Conservation (phyloP, 2,329 filamentous ascomycete genomes). For the Calonectria honghensis region DNA sequence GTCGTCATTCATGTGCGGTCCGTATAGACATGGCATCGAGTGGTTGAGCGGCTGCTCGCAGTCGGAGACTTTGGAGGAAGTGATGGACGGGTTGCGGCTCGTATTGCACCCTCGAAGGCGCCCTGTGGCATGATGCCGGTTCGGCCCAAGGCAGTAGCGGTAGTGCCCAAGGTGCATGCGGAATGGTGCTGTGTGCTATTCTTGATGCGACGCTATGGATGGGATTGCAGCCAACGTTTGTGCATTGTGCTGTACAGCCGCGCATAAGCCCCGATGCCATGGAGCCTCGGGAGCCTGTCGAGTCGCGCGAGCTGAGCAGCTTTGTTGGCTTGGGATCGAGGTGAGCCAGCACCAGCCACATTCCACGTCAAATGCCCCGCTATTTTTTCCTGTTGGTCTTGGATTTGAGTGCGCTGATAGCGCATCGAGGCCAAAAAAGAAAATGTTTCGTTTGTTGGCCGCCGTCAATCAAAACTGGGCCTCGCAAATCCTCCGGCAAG, state of each 20-base stretch:
- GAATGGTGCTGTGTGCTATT: conserved; percentile 18
- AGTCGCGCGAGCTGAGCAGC: not conserved
- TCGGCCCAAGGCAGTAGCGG: conserved; percentile 9
- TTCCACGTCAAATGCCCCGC: conserved; percentile 6
- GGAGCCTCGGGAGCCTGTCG: not conserved
- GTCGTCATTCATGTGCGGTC: conserved; percentile 14
- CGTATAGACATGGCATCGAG: not conserved
- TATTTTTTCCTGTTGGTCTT: not conserved
- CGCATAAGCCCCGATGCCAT: conserved; percentile 8
- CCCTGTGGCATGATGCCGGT: not conserved
- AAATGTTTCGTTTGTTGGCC: conserved; percentile 7
- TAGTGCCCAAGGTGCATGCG: not conserved
- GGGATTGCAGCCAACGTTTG: not conserved
- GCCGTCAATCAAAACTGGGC: conserved; percentile 20
- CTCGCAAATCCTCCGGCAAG: not conserved
- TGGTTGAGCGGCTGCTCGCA: conserved; percentile 4
- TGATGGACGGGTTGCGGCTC: conserved; percentile 15
- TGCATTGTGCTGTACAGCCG: not conserved
- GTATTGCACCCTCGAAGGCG: not conserved
- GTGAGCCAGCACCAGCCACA: not conserved
- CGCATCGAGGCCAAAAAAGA: not conserved
- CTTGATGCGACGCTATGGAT: conserved; percentile 3
- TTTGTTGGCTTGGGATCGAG: no score
- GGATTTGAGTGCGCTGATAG: not conserved
- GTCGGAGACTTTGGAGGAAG: conserved; percentile 12